Base-by-base conservation (phyloP, 2,329 filamentous ascomycete genomes). In the Microdochium bolleyi region DNA sequence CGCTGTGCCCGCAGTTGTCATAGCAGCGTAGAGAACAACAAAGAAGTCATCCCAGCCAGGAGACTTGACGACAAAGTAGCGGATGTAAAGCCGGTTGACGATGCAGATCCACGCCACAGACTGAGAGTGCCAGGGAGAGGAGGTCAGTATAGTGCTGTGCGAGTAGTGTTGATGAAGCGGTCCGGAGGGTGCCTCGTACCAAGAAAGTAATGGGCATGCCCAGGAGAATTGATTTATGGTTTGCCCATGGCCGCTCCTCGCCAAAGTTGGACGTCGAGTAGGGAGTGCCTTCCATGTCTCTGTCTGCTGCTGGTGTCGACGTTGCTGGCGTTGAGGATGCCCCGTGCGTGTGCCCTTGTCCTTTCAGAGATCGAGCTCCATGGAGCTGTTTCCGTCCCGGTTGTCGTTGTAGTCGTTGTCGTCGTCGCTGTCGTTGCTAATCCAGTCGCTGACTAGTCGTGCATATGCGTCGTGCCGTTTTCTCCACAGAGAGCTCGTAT, bases 101-200 rank as follows among this genome's bases (percentile, higher is more conserved):
- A 66, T 62, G 48, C 60, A 67, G 27, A 65, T 48, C 62, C 63
- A 66, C 4, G 64, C 59, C 5, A 67, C 5, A 16, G 59, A 34
- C 66, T 68, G 46, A 5, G 48, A 51, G 8, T n/a, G n/a, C n/a
- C n/a, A n/a, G 19, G 3, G 14, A 24, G 24, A 44, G 5, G 14
- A 5, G 24, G 48, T 48, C 44, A 48, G 44, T 38, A 9, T 38
- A 19, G 13, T 14, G 5, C 34, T 19, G 34, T 19, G 34, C 11
- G 34, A 38, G 7, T 16, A 8, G 16, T 5, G 16, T 19, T 38
- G 13, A 19, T 38, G 34, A 14, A 14, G 3, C 11, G n/a, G n/a
- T n/a, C n/a, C n/a, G n/a, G n/a, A n/a, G n/a, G 5, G 11, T 5
- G 27, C 41, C 14, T 5, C 41, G 3, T 46, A 49, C 48, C 22